Conservation (phyloP, 352 stramenopile genomes). For the Hyaloperonospora brassicae region DNA sequence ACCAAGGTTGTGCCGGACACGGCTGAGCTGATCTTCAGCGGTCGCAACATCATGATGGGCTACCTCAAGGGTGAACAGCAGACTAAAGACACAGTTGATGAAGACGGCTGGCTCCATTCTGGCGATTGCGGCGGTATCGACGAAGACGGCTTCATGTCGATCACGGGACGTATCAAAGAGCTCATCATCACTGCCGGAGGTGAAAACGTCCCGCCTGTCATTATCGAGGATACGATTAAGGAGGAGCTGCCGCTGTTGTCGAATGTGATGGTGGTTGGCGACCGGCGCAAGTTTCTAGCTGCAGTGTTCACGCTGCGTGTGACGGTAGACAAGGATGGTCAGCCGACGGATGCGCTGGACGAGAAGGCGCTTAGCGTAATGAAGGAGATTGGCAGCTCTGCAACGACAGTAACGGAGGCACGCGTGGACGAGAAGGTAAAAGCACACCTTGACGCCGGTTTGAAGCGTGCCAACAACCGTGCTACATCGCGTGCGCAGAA, state of each 20-base stretch:
- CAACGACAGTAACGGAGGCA: constrained; percentile 63
- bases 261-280: constrained; percentile 90
- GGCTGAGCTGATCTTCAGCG: constrained; percentile 68
- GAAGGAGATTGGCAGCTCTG: constrained; percentile 53
- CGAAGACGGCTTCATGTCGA: constrained; percentile 88
- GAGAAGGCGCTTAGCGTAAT: constrained; percentile 49
- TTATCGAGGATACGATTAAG: constrained; percentile 90
- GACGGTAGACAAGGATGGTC: constrained; percentile 69
- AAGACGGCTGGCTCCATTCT: constrained; percentile 89
- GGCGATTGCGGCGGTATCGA: constrained; percentile 90
- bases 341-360: constrained; percentile 77
- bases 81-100: constrained; percentile 88
- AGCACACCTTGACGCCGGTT: constrained; percentile 55
- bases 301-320: constrained; percentile 84
- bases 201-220: constrained; percentile 91
- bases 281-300: constrained; percentile 90
- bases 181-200: constrained; percentile 93
- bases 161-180: constrained; percentile 95
- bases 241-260: constrained; percentile 77
- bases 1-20: constrained; percentile 52
- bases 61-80: constrained; percentile 76
- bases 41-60: constrained; percentile 87
- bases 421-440: constrained; percentile 71
- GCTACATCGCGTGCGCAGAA: constrained; percentile 79
- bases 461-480: constrained; percentile 70